Base-by-base conservation (phyloP, 2,329 filamentous ascomycete genomes). In the Huntiella decipiens region DNA sequence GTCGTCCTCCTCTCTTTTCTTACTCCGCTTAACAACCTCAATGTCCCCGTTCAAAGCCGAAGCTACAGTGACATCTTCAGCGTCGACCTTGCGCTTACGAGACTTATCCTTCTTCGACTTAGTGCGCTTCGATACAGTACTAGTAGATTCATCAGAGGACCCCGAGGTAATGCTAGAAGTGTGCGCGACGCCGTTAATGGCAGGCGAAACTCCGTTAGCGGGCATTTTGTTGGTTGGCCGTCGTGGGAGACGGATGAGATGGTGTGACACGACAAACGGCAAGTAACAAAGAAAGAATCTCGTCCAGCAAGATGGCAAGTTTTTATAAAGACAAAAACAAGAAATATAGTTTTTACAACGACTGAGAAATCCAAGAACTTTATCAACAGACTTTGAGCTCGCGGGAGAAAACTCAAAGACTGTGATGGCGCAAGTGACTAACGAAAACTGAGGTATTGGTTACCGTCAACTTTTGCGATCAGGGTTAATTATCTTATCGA, bases 51-150 rank as follows among this genome's bases (percentile, higher is more conserved):
- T 63, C 40, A 57, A 59, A 17, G 38, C 12, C 1, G 12, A 15
- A 6, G 38, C 12, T 12, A 12, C 17, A 19, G 17, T 15, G 13
- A 19, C 17, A 48, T 61, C 65, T 53, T 68, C 66, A 50, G 65
- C 64, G 16, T 61, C 61, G 12, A 35, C 39, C 41, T 67, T 67
- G 39, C 49, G 45, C 48, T 47, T 49, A 43, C 47, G 47, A 33
- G 46, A 49, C 46, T 48, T 50, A 17, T 39, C n/a, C 19, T 40
- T 43, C 32, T 45, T 48, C 32, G 43, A 36, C 10, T 31, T 35
- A 22, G 41, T 47, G 34, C 45, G 47, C 19, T 46, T 49, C 15
- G 43, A 48, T 13, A 33, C 38, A 13, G 48, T 47, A 15, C 48
- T 46, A n/a, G 37, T 28, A 12, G 46, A 45, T 13, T 38, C 48